Evolutionary conservation across 768 basidiomycete species (phyloP).

Genomic region (Leccinum aurantiacum): DNA sequence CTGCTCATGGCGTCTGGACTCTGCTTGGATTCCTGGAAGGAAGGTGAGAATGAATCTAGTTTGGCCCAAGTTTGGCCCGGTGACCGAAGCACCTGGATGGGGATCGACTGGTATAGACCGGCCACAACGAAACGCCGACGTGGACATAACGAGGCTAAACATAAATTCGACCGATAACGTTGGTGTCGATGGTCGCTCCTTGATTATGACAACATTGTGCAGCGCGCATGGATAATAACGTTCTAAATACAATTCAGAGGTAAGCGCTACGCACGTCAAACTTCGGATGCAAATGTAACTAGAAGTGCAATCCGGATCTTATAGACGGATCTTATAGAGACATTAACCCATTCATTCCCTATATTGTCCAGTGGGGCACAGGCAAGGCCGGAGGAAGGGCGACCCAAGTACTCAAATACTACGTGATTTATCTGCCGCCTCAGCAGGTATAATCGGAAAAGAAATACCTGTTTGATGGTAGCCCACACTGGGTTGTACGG

Average conservation of each 20-base stretch:
- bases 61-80: neutral
- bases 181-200: too few relatives aligned
- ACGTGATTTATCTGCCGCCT: neutral
- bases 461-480: neutral
- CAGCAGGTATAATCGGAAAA: neutral
- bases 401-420: too few relatives aligned
- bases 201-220: too few relatives aligned
- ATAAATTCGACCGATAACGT: neutral
- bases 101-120: neutral
- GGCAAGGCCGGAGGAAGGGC: neutral
- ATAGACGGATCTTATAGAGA: neutral
- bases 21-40: neutral
- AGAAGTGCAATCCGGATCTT: neutral
- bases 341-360: neutral
- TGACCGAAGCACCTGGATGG: too few relatives aligned
- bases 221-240: too few relatives aligned
- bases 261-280: neutral
- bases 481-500: neutral
- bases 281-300: neutral
- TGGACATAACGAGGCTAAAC: neutral
- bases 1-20: neutral
- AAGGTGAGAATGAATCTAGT: neutral
- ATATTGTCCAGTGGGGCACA: neutral
- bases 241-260: neutral
- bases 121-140: neutral